Base-by-base conservation (phyloP, 495 filamentous ascomycete species). In the Jackrogersella multiformis region DNA sequence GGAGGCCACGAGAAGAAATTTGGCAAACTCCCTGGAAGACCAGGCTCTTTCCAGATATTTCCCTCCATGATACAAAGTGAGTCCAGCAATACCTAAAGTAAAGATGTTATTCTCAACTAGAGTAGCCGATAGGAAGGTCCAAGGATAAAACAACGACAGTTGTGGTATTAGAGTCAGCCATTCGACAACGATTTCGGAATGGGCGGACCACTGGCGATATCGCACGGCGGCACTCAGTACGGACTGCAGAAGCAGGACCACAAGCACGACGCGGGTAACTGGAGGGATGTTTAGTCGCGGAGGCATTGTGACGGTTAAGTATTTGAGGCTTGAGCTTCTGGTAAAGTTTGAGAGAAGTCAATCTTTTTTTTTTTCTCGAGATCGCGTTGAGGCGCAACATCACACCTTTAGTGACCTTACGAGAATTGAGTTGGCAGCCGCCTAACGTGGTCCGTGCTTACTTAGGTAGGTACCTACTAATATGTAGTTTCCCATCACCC, bases 41-140 rank as follows among this genome's bases (percentile, higher is more conserved):
- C 95, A 99, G 45, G 96, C 95, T 67, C 95, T 87, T 80, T 99
- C 95, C 23, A 99, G 86, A 73, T 99, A 99, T 66, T 92, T 88
- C 6, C 96, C 95, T 18, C 93, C 96, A 82, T 97, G 92, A 78
- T 96, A 94, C 36, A 98, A 78, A 15, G 94, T 95, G 24, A 88
- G 80, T 9, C 85, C 89, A 59, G 94, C 92, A 52, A 97, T 85
- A 12, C 87, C 77, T 3, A 97, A 82, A 24, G 92, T 95, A 73
- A 97, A 90, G 73, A 97, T 83, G 73, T 98, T 98, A 76, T 92
- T 91, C 77, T 99, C 95, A 46, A 96, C 92, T 42, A 97, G 85
- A 0, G 94, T 91, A 8, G 95, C 90, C 0, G 91, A 90, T 30
- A 94, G 68, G 67, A 96, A 92, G 4, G 91, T 93, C 95, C 95